Percentiles rank a stretch among this genome's conserved stretches.
phyloP scores from a whole-genome alignment of 345 rosid genomes.

The Citrus mangshanensis region DNA sequence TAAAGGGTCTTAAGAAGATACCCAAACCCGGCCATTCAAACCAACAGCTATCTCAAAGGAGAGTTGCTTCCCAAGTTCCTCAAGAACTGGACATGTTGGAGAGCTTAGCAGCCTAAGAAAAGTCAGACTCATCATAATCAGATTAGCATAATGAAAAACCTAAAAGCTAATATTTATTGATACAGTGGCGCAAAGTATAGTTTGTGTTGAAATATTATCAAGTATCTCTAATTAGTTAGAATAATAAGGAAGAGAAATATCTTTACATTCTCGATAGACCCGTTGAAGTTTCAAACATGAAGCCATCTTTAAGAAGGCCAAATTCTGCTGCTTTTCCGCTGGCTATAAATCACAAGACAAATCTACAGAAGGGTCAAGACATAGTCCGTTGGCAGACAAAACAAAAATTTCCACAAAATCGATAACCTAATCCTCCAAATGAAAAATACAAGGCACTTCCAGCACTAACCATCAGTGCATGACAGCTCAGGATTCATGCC shows the following conservation, averaged over 20 bases:
- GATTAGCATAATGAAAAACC: background rate
- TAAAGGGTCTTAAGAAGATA: slow-evolving; percentile 14
- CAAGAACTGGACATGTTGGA: slow-evolving; percentile 75
- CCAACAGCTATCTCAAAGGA: slow-evolving; percentile 84
- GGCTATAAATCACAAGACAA: slow-evolving; percentile 35
- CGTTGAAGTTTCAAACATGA: slow-evolving; percentile 79
- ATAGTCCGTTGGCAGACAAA: background rate
- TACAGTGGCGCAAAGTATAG: background rate
- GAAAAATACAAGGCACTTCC: background rate
- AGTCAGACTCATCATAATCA: background rate
- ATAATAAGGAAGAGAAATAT: background rate
- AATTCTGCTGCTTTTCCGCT: slow-evolving; percentile 78
- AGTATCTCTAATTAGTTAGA: background rate
- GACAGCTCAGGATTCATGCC: slow-evolving; percentile 77
- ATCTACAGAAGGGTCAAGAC: slow-evolving; percentile 2
- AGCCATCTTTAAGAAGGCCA: slow-evolving; percentile 72
- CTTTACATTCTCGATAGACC: slow-evolving; percentile 80
- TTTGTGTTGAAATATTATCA: background rate
- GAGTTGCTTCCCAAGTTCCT: slow-evolving; percentile 72
- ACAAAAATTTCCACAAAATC: background rate
- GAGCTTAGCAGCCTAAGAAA: slow-evolving; percentile 61
- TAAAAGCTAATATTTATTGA: background rate
- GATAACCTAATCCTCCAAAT: background rate
- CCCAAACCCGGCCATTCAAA: slow-evolving; percentile 81
- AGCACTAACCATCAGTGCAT: slow-evolving; percentile 62